Evolutionary conservation across 306 rosid species (phyloP).

Genomic region (Castanea mollissima): DNA sequence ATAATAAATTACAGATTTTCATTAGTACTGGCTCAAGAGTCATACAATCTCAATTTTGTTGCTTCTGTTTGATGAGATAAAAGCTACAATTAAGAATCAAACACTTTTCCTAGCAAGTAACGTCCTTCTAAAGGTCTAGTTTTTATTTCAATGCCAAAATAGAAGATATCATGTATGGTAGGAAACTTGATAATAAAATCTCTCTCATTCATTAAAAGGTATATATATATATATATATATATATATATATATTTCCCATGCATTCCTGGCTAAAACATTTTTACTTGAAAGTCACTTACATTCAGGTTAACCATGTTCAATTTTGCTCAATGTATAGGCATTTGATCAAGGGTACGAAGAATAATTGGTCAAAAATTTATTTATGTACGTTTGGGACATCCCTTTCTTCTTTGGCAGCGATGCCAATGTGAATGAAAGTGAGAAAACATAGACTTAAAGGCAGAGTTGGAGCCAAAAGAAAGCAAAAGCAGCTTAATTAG

Average conservation of each 20-base stretch:
- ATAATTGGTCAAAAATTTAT: too few species aligned
- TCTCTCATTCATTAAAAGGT: too few species aligned
- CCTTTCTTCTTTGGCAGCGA: conserved; percentile 62
- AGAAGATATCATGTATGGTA: background rate
- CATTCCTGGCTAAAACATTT: too few species aligned
- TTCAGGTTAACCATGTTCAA: too few species aligned
- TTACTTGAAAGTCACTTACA: too few species aligned
- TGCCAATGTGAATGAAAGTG: conserved; percentile 34
- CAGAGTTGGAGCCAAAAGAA: conserved; percentile 28
- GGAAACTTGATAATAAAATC: background rate
- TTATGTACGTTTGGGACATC: conserved; percentile 26
- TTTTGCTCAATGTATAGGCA: too few species aligned
- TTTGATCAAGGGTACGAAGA: too few species aligned
- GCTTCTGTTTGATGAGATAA: background rate
- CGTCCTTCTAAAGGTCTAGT: background rate
- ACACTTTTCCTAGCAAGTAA: background rate
- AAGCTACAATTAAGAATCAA: background rate
- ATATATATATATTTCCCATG: too few species aligned
- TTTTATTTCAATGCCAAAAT: background rate
- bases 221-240: too few species aligned
- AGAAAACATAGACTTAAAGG: conserved; percentile 2
- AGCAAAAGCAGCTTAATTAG: conserved; percentile 26
- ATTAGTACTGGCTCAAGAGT: background rate
- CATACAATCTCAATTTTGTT: background rate
- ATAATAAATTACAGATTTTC: too few species aligned